Base-by-base conservation (phyloP, 2,329 filamentous ascomycete genomes). In the Chrysoporthe austroafricana region DNA sequence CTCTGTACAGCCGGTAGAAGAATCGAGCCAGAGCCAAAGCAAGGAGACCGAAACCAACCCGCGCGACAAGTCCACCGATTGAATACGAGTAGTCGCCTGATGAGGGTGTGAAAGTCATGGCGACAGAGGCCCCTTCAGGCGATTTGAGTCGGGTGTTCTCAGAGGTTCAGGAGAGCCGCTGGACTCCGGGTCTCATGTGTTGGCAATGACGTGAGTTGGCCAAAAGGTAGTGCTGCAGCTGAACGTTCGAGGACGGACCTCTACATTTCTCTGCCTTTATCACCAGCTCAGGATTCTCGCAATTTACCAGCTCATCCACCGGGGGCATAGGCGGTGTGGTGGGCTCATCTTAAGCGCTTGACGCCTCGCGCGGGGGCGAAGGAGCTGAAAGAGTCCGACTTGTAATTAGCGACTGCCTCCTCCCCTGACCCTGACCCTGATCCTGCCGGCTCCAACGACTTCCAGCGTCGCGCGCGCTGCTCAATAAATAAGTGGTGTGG, bases 1-100 rank as follows among this genome's bases (percentile, higher is more conserved):
- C 69, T 58, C 73, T 72, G 61, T 74, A 74, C 7, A 77, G 70
- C 48, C 72, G 69, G 56, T 72, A 72, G 63, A 76, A 71, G 66
- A 77, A 77, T 8, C 68, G 59, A 6, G 56, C 69, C 9, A 76
- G 21, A 18, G 64, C 68, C 32, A 69, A 13, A 14, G 18, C 36
- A 43, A 36, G 26, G 9, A 68, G 63, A n/a, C 13, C 50, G 7
- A 48, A 26, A 18, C 32, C n/a, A 21, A 21, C 13, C 32, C 59
- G 63, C 2, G 56, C 11, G 26, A 66, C 14, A 18, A 63, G 56
- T n/a, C 59, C 59, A 11, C 34, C 1, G n/a, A 43, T 36, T 0
- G 66, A 66, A 14, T 48, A 26, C 48, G 26, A 26, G 21, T 52
- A 13, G 26, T 67, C 16, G 8, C n/a, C 56, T 21, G 46, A 42